Conservation (phyloP, 441 rosid species). For the Populus tomentosa region DNA sequence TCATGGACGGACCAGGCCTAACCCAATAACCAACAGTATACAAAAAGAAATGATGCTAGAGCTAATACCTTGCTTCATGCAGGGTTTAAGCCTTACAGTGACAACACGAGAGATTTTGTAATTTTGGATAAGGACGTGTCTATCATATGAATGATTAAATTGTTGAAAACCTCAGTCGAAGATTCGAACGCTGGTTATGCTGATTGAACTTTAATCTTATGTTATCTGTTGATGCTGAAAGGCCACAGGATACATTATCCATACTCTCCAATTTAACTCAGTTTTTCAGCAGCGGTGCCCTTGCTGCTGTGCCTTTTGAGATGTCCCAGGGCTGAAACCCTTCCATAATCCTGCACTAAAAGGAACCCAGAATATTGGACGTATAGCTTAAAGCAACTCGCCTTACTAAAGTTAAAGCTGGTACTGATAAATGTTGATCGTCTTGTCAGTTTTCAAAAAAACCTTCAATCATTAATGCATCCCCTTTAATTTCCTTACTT, state of each 20-base stretch:
- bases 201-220: background rate
- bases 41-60: conserved; percentile 18
- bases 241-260: too few relatives aligned
- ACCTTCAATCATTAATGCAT: too few relatives aligned
- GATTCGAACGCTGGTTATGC: background rate
- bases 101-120: conserved; percentile 7
- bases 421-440: too few relatives aligned
- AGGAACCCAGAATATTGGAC: too few relatives aligned
- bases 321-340: background rate
- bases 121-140: conserved; percentile 17
- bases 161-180: background rate
- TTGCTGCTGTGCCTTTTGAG: background rate
- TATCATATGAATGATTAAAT: too few relatives aligned
- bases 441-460: too few relatives aligned
- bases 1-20: too few relatives aligned
- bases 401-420: too few relatives aligned
- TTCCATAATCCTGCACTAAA: background rate
- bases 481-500: too few relatives aligned
- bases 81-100: conserved; percentile 25
- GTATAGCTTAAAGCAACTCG: too few relatives aligned
- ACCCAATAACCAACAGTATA: background rate
- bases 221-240: background rate
- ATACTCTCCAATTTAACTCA: background rate
- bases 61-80: conserved; percentile 47
- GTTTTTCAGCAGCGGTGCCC: background rate